Evolutionary conservation across 371 early-diverging fungal genomes (phyloP).

Genomic region (Lichtheimia ornata): DNA sequence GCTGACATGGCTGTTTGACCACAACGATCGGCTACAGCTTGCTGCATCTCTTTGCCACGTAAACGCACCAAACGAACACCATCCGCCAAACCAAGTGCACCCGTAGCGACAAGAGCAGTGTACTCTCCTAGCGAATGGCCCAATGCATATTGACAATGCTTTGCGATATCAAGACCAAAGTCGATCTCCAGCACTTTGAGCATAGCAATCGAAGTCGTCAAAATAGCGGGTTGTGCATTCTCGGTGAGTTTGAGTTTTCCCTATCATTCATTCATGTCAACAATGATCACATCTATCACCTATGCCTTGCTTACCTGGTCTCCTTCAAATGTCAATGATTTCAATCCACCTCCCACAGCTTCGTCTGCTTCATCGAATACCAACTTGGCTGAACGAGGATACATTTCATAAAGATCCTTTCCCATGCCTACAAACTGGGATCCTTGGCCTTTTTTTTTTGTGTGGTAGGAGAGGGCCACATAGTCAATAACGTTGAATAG

Average conservation of each 20-base stretch:
- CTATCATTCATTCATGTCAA: conserved; percentile 21
- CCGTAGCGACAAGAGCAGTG: conserved; percentile 82
- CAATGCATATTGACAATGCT: conserved; percentile 74
- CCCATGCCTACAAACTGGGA: conserved; percentile 94
- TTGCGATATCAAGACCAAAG: conserved; percentile 75
- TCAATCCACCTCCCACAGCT: conserved; percentile 68
- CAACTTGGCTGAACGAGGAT: conserved; percentile 67
- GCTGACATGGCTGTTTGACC: conserved; percentile 87
- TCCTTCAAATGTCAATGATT: conserved; percentile 85
- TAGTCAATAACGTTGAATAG: neutral
- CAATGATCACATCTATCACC: too few species aligned
- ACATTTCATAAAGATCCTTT: conserved; percentile 81
- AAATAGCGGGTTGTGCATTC: conserved; percentile 95
- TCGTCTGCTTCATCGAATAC: conserved; percentile 92
- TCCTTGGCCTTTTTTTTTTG: conserved; percentile 69
- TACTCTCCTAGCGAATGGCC: conserved; percentile 98
- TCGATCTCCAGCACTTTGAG: conserved; percentile 85
- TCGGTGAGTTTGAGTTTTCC: conserved; percentile 77
- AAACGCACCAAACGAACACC: conserved; percentile 83
- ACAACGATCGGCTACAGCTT: conserved; percentile 65
- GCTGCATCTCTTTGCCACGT: conserved; percentile 88
- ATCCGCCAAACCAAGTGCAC: conserved; percentile 73
- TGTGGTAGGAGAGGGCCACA: neutral
- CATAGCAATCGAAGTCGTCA: conserved; percentile 88
- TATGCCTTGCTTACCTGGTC: conserved; percentile 49